Percentiles rank a stretch among this genome's conserved stretches.
phyloP scores from a whole-genome alignment of 768 basidiomycete species.

The Termitomyces sp. region DNA sequence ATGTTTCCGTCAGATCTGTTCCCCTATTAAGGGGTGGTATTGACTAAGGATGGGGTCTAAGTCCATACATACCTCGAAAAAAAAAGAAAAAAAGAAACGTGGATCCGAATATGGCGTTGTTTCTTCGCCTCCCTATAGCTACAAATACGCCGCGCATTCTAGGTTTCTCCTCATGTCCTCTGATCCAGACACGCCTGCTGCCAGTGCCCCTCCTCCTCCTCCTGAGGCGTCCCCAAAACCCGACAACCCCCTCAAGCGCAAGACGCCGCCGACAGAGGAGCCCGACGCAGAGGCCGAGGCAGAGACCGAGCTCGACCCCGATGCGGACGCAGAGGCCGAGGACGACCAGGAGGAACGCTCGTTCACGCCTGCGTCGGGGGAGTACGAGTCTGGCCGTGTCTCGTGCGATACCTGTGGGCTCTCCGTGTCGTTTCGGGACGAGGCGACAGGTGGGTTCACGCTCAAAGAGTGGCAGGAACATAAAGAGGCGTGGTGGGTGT shows the following conservation, averaged over 20 bases:
- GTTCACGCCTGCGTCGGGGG: constrained; percentile 25
- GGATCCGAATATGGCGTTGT: too few relatives aligned
- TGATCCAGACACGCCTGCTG: neutral
- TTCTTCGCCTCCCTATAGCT: too few relatives aligned
- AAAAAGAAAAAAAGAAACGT: too few relatives aligned
- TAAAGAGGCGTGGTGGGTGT: constrained; percentile 51
- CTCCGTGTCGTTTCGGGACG: constrained; percentile 65
- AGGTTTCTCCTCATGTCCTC: neutral
- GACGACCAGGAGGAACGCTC: constrained; percentile 12
- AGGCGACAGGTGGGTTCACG: constrained; percentile 58
- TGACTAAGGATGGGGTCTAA: too few relatives aligned
- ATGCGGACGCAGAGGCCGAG: constrained; percentile 2
- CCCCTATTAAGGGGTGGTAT: too few relatives aligned
- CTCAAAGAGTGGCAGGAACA: constrained; percentile 70
- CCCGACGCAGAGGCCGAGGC: neutral
- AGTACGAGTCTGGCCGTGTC: constrained; percentile 66
- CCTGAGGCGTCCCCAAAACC: neutral
- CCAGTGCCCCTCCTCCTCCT: too few relatives aligned
- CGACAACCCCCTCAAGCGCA: constrained; percentile 20
- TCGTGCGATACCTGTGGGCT: constrained; percentile 62
- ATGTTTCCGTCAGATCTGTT: too few relatives aligned
- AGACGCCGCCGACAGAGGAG: constrained; percentile 16
- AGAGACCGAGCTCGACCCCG: neutral
- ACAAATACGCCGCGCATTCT: too few relatives aligned
- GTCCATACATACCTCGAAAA: too few relatives aligned